These are phyloP conservation scores for Balamuthia mandrillaris DNA, from an alignment of 208 protist genomes.

Conservation along the genomic window DNA sequence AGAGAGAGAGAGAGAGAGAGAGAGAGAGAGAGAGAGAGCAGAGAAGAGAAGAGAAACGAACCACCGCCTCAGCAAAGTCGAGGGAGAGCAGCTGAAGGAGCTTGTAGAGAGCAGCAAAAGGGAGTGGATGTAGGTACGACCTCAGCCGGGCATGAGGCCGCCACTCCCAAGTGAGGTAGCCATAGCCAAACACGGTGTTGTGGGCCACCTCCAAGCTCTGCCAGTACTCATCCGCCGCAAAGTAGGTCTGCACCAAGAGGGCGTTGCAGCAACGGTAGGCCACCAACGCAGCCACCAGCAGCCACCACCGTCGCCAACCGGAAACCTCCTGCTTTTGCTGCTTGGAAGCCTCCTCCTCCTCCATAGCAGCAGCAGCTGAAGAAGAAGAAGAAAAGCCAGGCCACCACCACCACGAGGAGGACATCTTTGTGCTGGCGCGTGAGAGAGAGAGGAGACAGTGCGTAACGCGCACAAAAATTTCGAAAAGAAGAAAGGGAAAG, in stretches of 20 bases:
- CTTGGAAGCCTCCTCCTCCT: too few species aligned
- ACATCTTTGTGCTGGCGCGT: neutral
- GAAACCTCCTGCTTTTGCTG: too few species aligned
- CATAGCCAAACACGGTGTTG: constrained; percentile 60
- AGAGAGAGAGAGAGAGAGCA: neutral
- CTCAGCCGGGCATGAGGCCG: constrained; percentile 35
- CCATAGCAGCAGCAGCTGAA: neutral
- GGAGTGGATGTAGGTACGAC: constrained; percentile 58
- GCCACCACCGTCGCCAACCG: neutral
- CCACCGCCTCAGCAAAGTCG: constrained; percentile 46
- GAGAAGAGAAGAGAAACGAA: neutral
- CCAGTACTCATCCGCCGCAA: constrained; percentile 71
- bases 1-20: neutral
- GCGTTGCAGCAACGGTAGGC: constrained; percentile 28
- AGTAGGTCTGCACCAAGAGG: constrained; percentile 48
- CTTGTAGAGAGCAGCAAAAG: constrained; percentile 53
- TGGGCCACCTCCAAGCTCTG: constrained; percentile 68
- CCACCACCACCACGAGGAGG: neutral
- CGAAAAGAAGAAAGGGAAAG: neutral
- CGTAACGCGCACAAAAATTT: too few species aligned
- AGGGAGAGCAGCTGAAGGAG: constrained; percentile 46
- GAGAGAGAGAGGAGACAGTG: neutral
- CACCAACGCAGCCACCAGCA: neutral
- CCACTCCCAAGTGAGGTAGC: constrained; percentile 72
- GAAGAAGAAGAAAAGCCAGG: neutral